Conservation (phyloP, 805 yeast genomes). For the Yamadazyma akitaensis region DNA sequence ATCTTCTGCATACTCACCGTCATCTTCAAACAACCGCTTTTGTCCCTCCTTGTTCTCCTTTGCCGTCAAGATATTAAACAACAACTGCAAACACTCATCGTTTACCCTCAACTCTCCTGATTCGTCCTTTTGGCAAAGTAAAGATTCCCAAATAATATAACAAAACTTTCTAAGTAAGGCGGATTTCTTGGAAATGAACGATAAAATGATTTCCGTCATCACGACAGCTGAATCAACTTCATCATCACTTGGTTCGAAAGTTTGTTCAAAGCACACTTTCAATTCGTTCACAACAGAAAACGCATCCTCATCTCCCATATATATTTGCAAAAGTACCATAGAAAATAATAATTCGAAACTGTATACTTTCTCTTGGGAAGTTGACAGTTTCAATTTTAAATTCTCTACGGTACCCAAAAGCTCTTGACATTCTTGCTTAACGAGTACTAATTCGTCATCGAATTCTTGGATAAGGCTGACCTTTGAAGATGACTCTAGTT, state of each 20-base stretch:
- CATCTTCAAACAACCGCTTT: conserved; percentile 66
- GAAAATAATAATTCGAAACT: conserved; percentile 79
- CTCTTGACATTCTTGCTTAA: conserved; percentile 47
- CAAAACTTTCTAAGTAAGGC: conserved; percentile 36
- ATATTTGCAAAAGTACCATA: conserved; percentile 72
- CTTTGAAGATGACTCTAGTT: conserved; percentile 21
- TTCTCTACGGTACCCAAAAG: conserved; percentile 31
- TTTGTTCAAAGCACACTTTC: conserved; percentile 52
- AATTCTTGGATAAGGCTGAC: conserved; percentile 32
- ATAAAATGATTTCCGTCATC: conserved; percentile 43
- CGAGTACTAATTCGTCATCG: conserved; percentile 54
- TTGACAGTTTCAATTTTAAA: conserved; percentile 13
- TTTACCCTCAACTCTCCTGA: conserved; percentile 25
- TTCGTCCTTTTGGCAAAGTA: conserved; percentile 30
- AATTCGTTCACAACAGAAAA: conserved; percentile 72
- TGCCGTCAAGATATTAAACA: conserved; percentile 40
- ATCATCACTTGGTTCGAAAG: conserved; percentile 35
- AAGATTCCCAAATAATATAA: conserved; percentile 39
- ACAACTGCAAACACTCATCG: conserved; percentile 31
- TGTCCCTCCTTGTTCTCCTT: conserved; percentile 84
- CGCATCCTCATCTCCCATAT: conserved; percentile 75
- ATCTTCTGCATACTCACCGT: conserved; percentile 25
- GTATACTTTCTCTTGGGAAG: conserved; percentile 36
- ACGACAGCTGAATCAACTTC: conserved; percentile 28
- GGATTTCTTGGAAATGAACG: conserved; percentile 42